A percentile compares a stretch with the other conserved stretches of the same genome.
Evolutionary conservation across 2,329 filamentous ascomycete species (phyloP).

Genomic region (Fusarium mundagurra): DNA sequence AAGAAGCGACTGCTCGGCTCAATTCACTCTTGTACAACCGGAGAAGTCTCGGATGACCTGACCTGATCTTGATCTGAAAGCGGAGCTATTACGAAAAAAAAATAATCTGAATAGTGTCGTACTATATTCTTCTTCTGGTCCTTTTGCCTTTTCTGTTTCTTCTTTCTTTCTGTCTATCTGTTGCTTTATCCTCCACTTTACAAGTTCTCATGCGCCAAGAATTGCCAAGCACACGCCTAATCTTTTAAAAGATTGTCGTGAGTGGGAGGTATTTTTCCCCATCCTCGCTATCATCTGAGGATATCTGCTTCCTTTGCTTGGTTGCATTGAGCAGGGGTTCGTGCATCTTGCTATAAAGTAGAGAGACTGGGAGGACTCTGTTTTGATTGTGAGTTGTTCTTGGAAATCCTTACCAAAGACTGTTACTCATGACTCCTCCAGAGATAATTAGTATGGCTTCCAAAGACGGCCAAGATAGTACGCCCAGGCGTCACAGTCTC

Average conservation of each 20-base stretch:
- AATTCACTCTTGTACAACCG: slow-evolving; percentile 5
- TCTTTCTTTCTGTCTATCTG: not conserved
- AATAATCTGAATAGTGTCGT: not conserved
- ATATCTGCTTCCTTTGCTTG: not conserved
- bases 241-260: slow-evolving; percentile 22
- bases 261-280: slow-evolving; percentile 20
- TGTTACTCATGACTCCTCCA: not conserved
- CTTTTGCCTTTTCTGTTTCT: slow-evolving; percentile 7
- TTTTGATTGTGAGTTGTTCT: slow-evolving; percentile 1
- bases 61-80: slow-evolving; percentile 27
- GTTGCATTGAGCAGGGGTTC: not conserved
- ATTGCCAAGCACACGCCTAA: slow-evolving; percentile 33
- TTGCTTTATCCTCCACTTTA: not conserved
- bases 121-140: not conserved
- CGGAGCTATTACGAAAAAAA: slow-evolving; percentile 22
- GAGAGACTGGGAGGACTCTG: not conserved
- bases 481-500: slow-evolving; percentile 28
- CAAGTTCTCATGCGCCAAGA: slow-evolving; percentile 20
- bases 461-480: slow-evolving; percentile 15
- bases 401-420: not conserved
- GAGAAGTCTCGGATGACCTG: slow-evolving; percentile 32
- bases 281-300: not conserved
- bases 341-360: not conserved
- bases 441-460: slow-evolving; percentile 17
- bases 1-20: not conserved